Evolutionary conservation across 75 land plant species (phyloP).

Genomic region (Larix kaempferi): DNA sequence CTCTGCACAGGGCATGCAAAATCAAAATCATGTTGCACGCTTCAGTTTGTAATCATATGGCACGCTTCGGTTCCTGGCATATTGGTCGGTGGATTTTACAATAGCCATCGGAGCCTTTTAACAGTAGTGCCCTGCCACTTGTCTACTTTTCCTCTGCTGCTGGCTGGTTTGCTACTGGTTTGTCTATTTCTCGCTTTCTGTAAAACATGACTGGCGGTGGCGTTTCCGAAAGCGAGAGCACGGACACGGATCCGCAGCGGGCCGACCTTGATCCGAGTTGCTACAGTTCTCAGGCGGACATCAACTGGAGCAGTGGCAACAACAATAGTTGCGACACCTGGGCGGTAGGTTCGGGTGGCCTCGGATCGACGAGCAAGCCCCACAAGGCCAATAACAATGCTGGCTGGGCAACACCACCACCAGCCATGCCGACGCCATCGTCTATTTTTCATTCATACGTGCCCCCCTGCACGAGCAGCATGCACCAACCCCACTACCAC

Average conservation of each 20-base stretch:
- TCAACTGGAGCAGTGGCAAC: constrained; percentile 11
- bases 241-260: neutral
- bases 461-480: neutral
- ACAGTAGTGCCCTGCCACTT: too few species aligned
- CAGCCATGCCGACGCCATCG: neutral
- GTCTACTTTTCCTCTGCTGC: too few species aligned
- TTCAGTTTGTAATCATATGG: too few species aligned
- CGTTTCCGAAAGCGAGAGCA: neutral
- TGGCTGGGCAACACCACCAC: constrained; percentile 3
- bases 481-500: neutral
- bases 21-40: too few species aligned
- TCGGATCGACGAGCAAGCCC: constrained; percentile 9
- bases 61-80: too few species aligned
- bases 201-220: neutral
- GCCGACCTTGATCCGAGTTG: constrained; percentile 11
- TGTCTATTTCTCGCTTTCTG: too few species aligned
- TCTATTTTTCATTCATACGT: neutral
- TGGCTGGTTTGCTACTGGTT: too few species aligned
- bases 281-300: constrained; percentile 15
- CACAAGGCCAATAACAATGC: constrained; percentile 12
- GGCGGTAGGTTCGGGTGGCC: neutral
- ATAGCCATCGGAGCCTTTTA: too few species aligned
- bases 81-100: too few species aligned
- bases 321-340: neutral
- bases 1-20: too few species aligned